Percentiles rank a stretch among this genome's conserved stretches.
Conservation (phyloP, 2,329 filamentous ascomycete genomes). For the Nigrograna mackinnonii region DNA sequence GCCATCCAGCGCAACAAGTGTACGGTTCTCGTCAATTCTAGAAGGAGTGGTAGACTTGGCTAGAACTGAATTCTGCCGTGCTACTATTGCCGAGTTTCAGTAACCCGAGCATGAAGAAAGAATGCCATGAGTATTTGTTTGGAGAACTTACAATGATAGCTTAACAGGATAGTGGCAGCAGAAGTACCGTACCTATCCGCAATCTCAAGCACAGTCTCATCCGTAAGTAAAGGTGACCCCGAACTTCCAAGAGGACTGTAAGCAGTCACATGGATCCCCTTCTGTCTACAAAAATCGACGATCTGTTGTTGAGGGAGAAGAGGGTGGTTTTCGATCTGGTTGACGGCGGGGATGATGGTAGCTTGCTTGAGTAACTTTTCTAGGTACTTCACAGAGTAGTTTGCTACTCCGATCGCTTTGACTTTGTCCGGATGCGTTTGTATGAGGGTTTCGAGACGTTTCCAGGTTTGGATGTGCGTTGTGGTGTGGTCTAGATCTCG, state of each 20-base stretch:
- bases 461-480: constrained; percentile 78
- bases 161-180: constrained; percentile 64
- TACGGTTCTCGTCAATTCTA: constrained; percentile 71
- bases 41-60: constrained; percentile 72
- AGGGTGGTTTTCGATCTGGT: constrained; percentile 77
- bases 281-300: constrained; percentile 67
- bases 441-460: constrained; percentile 69
- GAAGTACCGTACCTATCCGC: constrained; percentile 54
- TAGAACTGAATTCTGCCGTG: constrained; percentile 70
- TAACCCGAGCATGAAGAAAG: too few species aligned
- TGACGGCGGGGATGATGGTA: constrained; percentile 67
- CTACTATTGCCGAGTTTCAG: constrained; percentile 60
- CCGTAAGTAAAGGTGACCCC: constrained; percentile 51
- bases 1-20: constrained; percentile 66
- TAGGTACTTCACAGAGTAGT: constrained; percentile 52
- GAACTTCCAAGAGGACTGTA: constrained; percentile 62
- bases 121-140: background rate
- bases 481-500: constrained; percentile 72
- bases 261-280: constrained; percentile 72
- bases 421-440: constrained; percentile 48
- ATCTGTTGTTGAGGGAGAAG: constrained; percentile 73
- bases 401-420: constrained; percentile 55
- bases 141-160: constrained; percentile 67
- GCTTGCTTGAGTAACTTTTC: constrained; percentile 59
- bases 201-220: constrained; percentile 51